Conservation (phyloP, 176 grass and related monocot genomes). For the Ensete glaucum region DNA sequence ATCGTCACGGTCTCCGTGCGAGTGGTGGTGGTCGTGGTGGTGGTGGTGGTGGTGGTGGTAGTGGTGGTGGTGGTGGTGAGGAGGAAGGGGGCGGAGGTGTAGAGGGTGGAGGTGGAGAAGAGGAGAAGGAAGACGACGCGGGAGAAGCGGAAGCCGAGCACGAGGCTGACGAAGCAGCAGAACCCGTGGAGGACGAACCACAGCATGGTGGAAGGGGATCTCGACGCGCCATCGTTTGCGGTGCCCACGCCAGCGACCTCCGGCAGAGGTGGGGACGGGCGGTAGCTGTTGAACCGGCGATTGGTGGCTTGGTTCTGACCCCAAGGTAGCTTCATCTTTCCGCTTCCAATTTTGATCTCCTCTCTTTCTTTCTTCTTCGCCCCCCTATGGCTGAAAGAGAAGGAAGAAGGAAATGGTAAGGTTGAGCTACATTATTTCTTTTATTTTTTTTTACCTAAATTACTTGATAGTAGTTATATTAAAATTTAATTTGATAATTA, state of each 20-base stretch:
- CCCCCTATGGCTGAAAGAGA: not conserved
- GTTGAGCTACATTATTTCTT: too few species aligned
- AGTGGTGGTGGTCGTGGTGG: conserved; percentile 9
- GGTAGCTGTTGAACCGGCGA: conserved; percentile 23
- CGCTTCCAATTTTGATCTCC: too few species aligned
- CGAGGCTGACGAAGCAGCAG: conserved; percentile 70
- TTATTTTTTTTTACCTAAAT: too few species aligned
- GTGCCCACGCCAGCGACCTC: not conserved
- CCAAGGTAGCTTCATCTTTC: conserved; percentile 43
- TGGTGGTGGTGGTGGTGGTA: conserved; percentile 30
- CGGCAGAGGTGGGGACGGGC: not conserved
- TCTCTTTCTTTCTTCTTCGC: not conserved
- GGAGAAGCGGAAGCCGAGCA: conserved; percentile 93
- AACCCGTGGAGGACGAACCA: conserved; percentile 76
- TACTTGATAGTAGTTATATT: too few species aligned
- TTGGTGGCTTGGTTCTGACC: conserved; percentile 7
- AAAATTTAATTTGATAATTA: too few species aligned
- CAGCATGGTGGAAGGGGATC: conserved; percentile 29
- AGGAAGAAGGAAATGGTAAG: too few species aligned
- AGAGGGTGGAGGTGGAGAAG: conserved; percentile 47
- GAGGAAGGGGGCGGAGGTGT: conserved; percentile 33
- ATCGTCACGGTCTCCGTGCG: conserved; percentile 16
- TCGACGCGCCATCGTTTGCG: conserved; percentile 20
- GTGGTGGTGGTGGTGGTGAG: conserved; percentile 30
- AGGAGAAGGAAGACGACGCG: conserved; percentile 86